These are phyloP conservation scores for Auriscalpium orientale DNA, from an alignment of 768 basidiomycete species.

Conservation along the genomic window DNA sequence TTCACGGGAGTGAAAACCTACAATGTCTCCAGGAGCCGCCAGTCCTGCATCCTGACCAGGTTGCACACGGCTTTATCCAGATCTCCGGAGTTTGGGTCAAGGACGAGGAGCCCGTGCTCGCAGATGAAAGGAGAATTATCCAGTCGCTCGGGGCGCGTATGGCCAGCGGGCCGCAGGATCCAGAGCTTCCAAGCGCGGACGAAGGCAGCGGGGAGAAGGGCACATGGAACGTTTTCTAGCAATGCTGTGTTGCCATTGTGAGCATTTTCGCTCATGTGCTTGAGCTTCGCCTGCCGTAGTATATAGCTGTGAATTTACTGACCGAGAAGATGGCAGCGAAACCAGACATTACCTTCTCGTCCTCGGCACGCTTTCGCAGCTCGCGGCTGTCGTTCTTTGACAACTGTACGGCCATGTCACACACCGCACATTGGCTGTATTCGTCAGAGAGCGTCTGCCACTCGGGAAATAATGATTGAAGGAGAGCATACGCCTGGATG, in stretches of 20 bases:
- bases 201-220: slow-evolving; percentile 55
- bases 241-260: slow-evolving; percentile 37
- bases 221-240: slow-evolving; percentile 44
- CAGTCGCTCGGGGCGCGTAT: slow-evolving; percentile 49
- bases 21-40: slow-evolving; percentile 54
- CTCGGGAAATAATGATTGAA: slow-evolving; percentile 51
- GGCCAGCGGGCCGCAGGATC: slow-evolving; percentile 49
- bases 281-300: slow-evolving; percentile 46
- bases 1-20: slow-evolving; percentile 27
- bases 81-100: slow-evolving; percentile 65
- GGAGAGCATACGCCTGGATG: slow-evolving; percentile 45
- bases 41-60: slow-evolving; percentile 55
- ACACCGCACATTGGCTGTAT: slow-evolving; percentile 52
- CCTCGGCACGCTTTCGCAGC: slow-evolving; percentile 58
- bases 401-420: slow-evolving; percentile 45
- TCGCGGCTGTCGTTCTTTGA: slow-evolving; percentile 58
- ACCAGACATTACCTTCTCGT: slow-evolving; percentile 57
- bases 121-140: slow-evolving; percentile 64
- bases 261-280: slow-evolving; percentile 52
- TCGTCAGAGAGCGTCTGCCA: slow-evolving; percentile 53
- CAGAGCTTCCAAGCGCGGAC: slow-evolving; percentile 64
- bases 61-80: slow-evolving; percentile 42
- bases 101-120: slow-evolving; percentile 49
- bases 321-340: neutral
- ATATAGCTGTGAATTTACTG: neutral